Evolutionary conservation across 192 early-diverging fungal genomes (phyloP).

Genomic region (Chytriomyces sp.): DNA sequence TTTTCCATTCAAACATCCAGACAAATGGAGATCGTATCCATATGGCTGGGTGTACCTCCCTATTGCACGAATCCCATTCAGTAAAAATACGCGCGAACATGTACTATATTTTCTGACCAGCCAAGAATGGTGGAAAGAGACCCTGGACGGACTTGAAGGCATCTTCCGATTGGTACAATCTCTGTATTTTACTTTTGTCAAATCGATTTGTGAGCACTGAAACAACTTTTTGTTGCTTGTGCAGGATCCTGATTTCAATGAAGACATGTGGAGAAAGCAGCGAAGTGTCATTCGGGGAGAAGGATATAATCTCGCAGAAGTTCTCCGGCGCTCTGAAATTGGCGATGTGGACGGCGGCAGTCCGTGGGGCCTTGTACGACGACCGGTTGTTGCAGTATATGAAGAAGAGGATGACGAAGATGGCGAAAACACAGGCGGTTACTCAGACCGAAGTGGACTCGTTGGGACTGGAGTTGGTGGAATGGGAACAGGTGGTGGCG

Average conservation of each 20-base stretch:
- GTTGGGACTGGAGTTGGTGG: constrained; percentile 10
- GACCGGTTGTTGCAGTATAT: constrained; percentile 57
- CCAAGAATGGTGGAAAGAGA: constrained; percentile 80
- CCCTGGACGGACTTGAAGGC: constrained; percentile 66
- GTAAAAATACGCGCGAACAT: constrained; percentile 66
- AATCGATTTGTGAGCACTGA: not conserved
- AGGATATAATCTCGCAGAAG: constrained; percentile 81
- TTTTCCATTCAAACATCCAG: constrained; percentile 91
- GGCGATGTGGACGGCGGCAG: constrained; percentile 43
- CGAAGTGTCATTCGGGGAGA: constrained; percentile 85
- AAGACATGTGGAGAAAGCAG: constrained; percentile 80
- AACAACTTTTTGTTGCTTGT: not conserved
- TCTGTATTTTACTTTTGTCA: not conserved
- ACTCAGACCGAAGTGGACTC: constrained; percentile 16
- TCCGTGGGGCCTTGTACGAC: constrained; percentile 52
- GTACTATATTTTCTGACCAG: constrained; percentile 72
- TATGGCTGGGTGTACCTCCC: constrained; percentile 88
- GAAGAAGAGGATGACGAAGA: constrained; percentile 50
- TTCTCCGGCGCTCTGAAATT: constrained; percentile 58
- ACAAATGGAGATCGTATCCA: constrained; percentile 85
- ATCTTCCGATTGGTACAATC: constrained; percentile 58
- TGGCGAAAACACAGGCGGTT: constrained; percentile 37
- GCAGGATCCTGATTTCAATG: constrained; percentile 77
- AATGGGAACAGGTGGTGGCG: not conserved
- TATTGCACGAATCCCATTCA: constrained; percentile 70